phyloP scores from a whole-genome alignment of 805 yeast genomes.

The Schizosaccharomyces lindneri region DNA sequence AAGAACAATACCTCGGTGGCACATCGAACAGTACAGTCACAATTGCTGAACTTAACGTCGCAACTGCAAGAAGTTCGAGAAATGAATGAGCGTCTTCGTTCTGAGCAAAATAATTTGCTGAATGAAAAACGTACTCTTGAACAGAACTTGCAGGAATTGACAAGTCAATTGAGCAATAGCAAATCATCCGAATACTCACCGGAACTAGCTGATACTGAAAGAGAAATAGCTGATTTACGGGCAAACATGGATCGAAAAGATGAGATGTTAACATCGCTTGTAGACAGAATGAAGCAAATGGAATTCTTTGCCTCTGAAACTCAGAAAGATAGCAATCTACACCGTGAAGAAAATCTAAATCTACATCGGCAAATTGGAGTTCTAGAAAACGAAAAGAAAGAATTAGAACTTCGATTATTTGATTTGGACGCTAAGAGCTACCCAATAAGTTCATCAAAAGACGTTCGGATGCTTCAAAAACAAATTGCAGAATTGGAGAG shows the following conservation, averaged over 20 bases:
- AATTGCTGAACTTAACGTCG: not conserved
- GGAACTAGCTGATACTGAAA: not conserved
- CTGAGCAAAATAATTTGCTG: not conserved
- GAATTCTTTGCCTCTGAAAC: not conserved
- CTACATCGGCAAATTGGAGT: not conserved
- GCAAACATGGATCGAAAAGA: not conserved
- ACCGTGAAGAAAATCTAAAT: conserved; percentile 1
- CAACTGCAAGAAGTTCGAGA: not conserved
- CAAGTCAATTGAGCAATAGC: not conserved
- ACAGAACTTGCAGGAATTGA: not conserved
- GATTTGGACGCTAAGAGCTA: not conserved
- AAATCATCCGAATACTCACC: not conserved
- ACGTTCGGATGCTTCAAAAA: not conserved
- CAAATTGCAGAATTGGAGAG: not conserved
- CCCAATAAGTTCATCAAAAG: not conserved
- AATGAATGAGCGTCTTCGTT: not conserved
- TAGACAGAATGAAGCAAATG: not conserved
- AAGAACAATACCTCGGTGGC: not conserved
- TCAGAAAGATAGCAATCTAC: not conserved
- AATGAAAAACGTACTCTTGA: not conserved
- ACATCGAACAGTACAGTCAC: not conserved
- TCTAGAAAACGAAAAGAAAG: not conserved
- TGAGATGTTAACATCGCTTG: not conserved
- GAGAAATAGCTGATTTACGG: not conserved
- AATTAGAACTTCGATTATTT: not conserved